Percentiles rank a stretch among this genome's conserved stretches.
Evolutionary conservation across 1,284 basidiomycete species (phyloP).

Genomic region (Ganoderma boninense): DNA sequence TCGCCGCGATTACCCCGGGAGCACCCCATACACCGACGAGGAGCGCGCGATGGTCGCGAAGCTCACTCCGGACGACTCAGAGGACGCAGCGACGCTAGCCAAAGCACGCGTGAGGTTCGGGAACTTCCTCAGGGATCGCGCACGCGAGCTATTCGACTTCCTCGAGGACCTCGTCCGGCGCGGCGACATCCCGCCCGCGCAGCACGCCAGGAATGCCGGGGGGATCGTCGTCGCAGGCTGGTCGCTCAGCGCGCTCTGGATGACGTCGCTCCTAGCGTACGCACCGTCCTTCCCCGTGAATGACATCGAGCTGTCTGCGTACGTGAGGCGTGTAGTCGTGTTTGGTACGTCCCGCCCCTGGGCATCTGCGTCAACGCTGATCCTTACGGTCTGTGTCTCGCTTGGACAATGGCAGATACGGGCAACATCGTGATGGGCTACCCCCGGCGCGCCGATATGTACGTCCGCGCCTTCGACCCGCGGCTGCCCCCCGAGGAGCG

Average conservation of each 20-base stretch:
- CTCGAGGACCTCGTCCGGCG: constrained; percentile 33
- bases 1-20: constrained; percentile 20
- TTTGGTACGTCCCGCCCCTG: constrained; percentile 2
- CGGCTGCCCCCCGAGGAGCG: not conserved
- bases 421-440: not conserved
- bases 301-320: constrained; percentile 20
- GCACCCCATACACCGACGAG: constrained; percentile 23
- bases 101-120: constrained; percentile 16
- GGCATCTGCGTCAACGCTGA: not conserved
- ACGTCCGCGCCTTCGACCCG: not conserved
- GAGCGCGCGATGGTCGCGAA: constrained; percentile 5
- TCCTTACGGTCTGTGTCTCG: not conserved
- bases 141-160: constrained; percentile 28
- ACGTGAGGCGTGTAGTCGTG: constrained; percentile 19
- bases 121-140: constrained; percentile 23
- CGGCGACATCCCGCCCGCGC: constrained; percentile 28
- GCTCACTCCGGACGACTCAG: not conserved
- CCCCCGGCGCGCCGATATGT: not conserved
- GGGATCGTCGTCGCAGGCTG: constrained; percentile 10
- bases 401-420: not conserved
- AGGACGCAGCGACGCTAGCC: constrained; percentile 4
- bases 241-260: constrained; percentile 17
- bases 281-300: constrained; percentile 16
- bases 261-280: constrained; percentile 24
- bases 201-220: not conserved